Evolutionary conservation across 768 basidiomycete species (phyloP).

Genomic region (Porphyrellus cyaneotinctus): DNA sequence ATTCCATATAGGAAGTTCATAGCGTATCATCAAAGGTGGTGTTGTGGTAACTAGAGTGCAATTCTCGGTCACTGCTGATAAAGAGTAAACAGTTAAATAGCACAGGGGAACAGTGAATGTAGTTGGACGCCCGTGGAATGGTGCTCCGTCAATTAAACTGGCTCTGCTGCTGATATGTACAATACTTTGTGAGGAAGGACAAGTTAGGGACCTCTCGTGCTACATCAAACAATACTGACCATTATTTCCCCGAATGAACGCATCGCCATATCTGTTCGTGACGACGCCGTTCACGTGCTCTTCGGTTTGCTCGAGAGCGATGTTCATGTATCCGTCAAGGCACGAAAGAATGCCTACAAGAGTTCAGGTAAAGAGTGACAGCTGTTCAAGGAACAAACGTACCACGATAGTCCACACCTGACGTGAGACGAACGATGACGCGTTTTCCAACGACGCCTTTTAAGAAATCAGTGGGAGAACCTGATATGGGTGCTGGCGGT

Average conservation of each 20-base stretch:
- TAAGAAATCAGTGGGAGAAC: conserved; percentile 89
- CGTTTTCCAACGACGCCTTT: conserved; percentile 96
- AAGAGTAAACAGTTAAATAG: not conserved
- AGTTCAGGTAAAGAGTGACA: not conserved
- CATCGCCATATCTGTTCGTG: conserved; percentile 90
- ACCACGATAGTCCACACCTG: conserved; percentile 94
- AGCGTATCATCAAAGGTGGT: no score
- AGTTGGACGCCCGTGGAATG: not conserved
- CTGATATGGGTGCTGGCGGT: conserved; percentile 48
- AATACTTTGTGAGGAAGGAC: conserved; percentile 44
- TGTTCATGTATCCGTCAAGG: conserved; percentile 99
- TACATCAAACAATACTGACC: conserved; percentile 41
- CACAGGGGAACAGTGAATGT: not conserved
- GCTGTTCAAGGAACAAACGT: conserved; percentile 14
- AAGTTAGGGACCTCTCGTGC: not conserved
- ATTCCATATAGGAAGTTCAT: no score
- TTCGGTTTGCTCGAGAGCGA: conserved; percentile 95
- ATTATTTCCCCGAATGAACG: conserved; percentile 93
- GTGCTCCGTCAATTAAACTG: conserved; percentile 34
- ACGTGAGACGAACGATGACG: conserved; percentile 87
- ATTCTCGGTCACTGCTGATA: no score
- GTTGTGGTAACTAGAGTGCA: no score
- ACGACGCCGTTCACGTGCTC: conserved; percentile 87
- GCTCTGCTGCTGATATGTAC: conserved; percentile 74
- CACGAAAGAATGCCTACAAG: conserved; percentile 84